Evolutionary conservation across 352 stramenopile species (phyloP).

Genomic region (Globisporangium iwayamae): DNA sequence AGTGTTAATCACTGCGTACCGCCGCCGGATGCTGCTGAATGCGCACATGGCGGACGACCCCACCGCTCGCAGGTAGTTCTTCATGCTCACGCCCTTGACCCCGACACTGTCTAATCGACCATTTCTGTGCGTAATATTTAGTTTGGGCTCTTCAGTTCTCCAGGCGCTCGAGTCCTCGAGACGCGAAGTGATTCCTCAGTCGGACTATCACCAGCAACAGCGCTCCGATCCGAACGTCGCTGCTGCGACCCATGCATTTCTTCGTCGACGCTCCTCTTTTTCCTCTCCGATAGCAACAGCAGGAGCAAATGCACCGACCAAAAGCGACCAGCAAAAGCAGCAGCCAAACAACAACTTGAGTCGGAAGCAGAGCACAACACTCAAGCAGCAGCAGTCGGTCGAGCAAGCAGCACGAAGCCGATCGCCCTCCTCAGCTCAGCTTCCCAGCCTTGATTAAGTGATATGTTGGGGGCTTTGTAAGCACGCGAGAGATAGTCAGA

Average conservation of each 20-base stretch:
- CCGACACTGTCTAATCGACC: no score
- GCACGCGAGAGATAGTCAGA: neutral
- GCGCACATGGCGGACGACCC: slow-evolving; percentile 77
- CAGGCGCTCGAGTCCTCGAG: slow-evolving; percentile 62
- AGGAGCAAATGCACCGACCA: neutral
- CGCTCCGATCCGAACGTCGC: slow-evolving; percentile 2
- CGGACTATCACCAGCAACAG: slow-evolving; percentile 1
- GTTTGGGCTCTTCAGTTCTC: slow-evolving; percentile 25
- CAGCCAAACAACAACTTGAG: neutral
- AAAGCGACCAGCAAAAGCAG: slow-evolving; percentile 1
- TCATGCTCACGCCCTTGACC: neutral
- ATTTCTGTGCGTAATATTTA: slow-evolving; percentile 1
- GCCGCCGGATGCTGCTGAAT: slow-evolving; percentile 76
- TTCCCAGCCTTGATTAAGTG: slow-evolving; percentile 10
- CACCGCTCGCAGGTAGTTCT: slow-evolving; percentile 26
- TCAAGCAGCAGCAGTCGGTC: neutral
- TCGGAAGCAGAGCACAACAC: neutral
- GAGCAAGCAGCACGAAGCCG: neutral
- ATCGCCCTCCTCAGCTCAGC: neutral
- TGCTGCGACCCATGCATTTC: slow-evolving; percentile 4
- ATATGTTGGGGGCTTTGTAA: no score
- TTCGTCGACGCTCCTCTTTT: slow-evolving; percentile 7
- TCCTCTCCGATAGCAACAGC: neutral
- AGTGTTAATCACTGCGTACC: slow-evolving; percentile 75
- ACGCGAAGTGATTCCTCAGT: slow-evolving; percentile 19